phyloP scores from a whole-genome alignment of 2,329 filamentous ascomycete genomes.

The Annulohypoxylon truncatum region DNA sequence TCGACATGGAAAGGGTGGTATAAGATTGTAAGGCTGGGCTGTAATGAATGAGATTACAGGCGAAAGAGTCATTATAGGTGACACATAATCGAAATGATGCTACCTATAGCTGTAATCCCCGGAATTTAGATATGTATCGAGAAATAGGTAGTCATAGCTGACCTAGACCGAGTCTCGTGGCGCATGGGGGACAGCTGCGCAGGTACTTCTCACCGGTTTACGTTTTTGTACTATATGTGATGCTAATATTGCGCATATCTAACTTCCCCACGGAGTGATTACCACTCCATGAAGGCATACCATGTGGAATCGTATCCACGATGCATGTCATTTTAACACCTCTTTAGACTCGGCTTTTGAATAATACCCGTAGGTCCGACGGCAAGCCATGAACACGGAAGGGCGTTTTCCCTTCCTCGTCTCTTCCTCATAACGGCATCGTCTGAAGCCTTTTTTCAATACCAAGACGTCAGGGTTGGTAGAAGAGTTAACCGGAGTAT shows the following conservation, averaged over 20 bases:
- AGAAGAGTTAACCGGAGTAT: slow-evolving; percentile 25
- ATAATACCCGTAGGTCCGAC: slow-evolving; percentile 18
- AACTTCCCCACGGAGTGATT: slow-evolving; percentile 27
- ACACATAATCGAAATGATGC: neutral
- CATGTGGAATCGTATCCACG: neutral
- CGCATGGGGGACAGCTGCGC: neutral
- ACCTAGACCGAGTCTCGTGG: slow-evolving; percentile 6
- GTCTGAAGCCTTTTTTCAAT: neutral
- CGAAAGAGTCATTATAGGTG: slow-evolving; percentile 6
- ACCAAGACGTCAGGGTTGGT: neutral
- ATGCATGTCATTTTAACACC: slow-evolving; percentile 6
- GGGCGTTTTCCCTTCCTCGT: neutral
- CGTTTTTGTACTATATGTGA: slow-evolving; percentile 6
- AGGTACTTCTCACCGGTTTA: slow-evolving; percentile 11
- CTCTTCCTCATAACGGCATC: neutral
- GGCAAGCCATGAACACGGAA: slow-evolving; percentile 14
- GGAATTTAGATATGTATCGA: slow-evolving; percentile 10
- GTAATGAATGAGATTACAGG: slow-evolving; percentile 4
- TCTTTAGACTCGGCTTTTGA: slow-evolving; percentile 26
- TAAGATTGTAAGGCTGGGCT: slow-evolving; percentile 9
- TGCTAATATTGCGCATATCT: slow-evolving; percentile 14
- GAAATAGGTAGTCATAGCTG: slow-evolving; percentile 9
- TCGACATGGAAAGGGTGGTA: slow-evolving; percentile 3
- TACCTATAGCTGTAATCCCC: slow-evolving; percentile 7
- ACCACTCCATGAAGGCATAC: slow-evolving; percentile 5